Evolutionary conservation across 2,329 filamentous ascomycete species (phyloP).

Genomic region (Ophiostoma angusticollis): DNA sequence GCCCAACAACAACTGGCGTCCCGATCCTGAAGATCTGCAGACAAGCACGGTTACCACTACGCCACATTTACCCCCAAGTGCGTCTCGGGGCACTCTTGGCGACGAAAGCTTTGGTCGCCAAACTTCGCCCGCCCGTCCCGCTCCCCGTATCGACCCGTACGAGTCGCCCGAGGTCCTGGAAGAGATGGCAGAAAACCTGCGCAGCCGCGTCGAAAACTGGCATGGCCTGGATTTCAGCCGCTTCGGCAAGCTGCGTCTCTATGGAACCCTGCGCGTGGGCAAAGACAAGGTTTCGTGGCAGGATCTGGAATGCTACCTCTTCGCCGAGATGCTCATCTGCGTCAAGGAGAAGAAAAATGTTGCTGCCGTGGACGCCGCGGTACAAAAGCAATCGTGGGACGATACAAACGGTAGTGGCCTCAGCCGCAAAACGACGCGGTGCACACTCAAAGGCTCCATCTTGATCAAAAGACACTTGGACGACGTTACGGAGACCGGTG

Average conservation of each 20-base stretch:
- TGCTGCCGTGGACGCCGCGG: constrained; percentile 15
- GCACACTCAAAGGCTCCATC: constrained; percentile 92
- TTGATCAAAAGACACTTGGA: constrained; percentile 96
- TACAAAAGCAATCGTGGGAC: constrained; percentile 50
- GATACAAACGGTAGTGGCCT: constrained; percentile 32
- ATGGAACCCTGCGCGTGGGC: constrained; percentile 81
- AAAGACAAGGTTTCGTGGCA: constrained; percentile 97
- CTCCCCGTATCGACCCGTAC: constrained; percentile 53
- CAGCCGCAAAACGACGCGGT: constrained; percentile 56
- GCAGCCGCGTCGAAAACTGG: constrained; percentile 92
- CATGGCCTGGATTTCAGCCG: constrained; percentile 86
- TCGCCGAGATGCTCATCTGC: constrained; percentile 98
- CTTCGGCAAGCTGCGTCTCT: constrained; percentile 85
- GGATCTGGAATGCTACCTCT: constrained; percentile 91
- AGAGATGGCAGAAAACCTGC: constrained; percentile 73
- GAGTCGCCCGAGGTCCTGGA: constrained; percentile 67
- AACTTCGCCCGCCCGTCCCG: constrained; percentile 46
- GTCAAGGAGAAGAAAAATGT: constrained; percentile 87
- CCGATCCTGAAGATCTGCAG: constrained; percentile 69
- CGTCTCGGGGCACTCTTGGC: constrained; percentile 23
- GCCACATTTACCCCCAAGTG: constrained; percentile 25
- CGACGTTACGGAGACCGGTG: constrained; percentile 62
- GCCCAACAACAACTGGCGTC: constrained; percentile 79
- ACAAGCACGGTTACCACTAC: constrained; percentile 27
- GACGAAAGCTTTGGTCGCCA: constrained; percentile 43